Percentiles rank a stretch among this genome's conserved stretches.
Conservation (phyloP, 306 rosid species). For the Rosa rugosa region DNA sequence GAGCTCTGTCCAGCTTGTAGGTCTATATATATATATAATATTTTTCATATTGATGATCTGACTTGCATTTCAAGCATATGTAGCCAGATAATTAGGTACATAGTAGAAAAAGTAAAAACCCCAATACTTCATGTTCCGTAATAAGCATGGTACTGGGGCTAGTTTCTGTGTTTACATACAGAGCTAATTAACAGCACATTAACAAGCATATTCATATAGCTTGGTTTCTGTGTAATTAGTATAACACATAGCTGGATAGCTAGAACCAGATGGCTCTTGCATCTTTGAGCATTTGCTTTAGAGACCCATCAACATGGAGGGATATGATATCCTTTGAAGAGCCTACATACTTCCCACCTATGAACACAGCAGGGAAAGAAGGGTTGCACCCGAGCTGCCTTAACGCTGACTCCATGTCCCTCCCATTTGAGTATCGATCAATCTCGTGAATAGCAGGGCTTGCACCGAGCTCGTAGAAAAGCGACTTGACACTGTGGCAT, state of each 20-base stretch:
- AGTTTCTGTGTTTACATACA: constrained; percentile 14
- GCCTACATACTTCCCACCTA: constrained; percentile 86
- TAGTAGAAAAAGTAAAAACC: neutral
- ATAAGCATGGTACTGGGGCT: constrained; percentile 14
- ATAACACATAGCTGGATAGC: constrained; percentile 23
- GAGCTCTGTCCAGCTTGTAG: neutral
- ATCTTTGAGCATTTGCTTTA: constrained; percentile 87
- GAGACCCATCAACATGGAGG: constrained; percentile 88
- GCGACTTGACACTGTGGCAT: constrained; percentile 89
- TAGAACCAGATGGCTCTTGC: constrained; percentile 97
- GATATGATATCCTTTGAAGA: constrained; percentile 90
- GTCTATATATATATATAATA: neutral
- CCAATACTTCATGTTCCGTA: constrained; percentile 21
- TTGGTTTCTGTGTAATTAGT: constrained; percentile 14
- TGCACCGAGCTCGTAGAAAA: constrained; percentile 90
- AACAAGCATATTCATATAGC: constrained; percentile 24
- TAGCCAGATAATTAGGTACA: constrained; percentile 12
- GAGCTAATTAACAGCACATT: constrained; percentile 7
- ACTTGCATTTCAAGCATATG: constrained; percentile 14
- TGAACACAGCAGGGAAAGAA: constrained; percentile 91
- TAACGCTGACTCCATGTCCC: constrained; percentile 85
- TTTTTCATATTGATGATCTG: constrained; percentile 7
- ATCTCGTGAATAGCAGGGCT: constrained; percentile 94
- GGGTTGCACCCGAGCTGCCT: constrained; percentile 81
- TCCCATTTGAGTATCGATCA: constrained; percentile 70